A percentile compares a stretch with the other conserved stretches of the same genome.
Conservation (phyloP, 1,284 basidiomycete species). For the Ustilago bromivora region DNA sequence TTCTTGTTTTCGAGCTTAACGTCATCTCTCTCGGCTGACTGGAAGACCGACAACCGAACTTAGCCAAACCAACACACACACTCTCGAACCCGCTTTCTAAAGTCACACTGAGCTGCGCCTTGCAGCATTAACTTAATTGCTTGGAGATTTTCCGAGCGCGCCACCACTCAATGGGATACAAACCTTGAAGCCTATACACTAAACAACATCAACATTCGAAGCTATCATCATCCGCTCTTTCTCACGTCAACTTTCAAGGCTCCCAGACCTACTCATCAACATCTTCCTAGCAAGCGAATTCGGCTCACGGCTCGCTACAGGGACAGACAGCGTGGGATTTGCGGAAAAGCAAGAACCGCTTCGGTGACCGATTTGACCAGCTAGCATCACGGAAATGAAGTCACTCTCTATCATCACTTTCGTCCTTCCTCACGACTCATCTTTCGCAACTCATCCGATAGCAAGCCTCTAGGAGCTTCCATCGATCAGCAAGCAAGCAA, state of each 20-base stretch:
- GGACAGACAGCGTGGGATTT: not conserved
- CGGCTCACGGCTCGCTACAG: not conserved
- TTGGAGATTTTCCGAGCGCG: not conserved
- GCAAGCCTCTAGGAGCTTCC: not conserved
- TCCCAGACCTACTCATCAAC: not conserved
- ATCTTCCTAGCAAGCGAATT: not conserved
- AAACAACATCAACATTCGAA: not conserved
- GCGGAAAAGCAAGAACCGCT: slow-evolving; percentile 6
- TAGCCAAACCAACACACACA: too few species aligned
- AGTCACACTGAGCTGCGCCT: slow-evolving; percentile 1
- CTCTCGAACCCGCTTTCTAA: not conserved
- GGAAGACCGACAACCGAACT: slow-evolving; percentile 1
- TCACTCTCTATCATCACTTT: slow-evolving; percentile 11
- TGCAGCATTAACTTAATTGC: not conserved
- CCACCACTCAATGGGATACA: not conserved
- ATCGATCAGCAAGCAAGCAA: not conserved
- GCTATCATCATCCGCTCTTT: not conserved
- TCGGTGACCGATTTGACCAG: slow-evolving; percentile 4
- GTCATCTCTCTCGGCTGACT: slow-evolving; percentile 21
- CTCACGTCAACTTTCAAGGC: not conserved
- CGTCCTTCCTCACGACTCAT: not conserved
- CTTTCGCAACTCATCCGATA: not conserved
- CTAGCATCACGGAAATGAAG: slow-evolving; percentile 21
- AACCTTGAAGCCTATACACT: not conserved
- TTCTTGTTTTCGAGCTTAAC: slow-evolving; percentile 9